Evolutionary conservation across 306 rosid species (phyloP).

Genomic region (Cicer chorassanicum): DNA sequence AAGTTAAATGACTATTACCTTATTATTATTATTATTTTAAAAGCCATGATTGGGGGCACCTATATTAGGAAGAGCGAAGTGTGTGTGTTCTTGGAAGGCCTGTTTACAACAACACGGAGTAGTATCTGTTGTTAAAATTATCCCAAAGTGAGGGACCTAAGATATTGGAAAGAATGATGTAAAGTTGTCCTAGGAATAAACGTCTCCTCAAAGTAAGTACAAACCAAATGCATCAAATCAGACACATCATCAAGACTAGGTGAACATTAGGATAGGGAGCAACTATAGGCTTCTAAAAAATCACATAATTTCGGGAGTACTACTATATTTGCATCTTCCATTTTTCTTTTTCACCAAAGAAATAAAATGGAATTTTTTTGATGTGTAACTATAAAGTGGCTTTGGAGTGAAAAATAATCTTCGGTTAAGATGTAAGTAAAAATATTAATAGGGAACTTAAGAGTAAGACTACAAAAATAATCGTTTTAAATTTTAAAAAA

Average conservation of each 20-base stretch:
- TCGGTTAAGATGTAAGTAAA: too few species aligned
- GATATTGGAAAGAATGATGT: neutral
- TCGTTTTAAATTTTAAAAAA: too few species aligned
- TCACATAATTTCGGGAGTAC: too few species aligned
- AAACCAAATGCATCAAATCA: slow-evolving; percentile 11
- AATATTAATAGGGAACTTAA: too few species aligned
- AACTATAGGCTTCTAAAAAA: too few species aligned
- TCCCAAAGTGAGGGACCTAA: neutral
- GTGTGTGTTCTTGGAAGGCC: slow-evolving; percentile 6
- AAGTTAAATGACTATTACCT: neutral
- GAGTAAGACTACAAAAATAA: too few species aligned
- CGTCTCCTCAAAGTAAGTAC: slow-evolving; percentile 41
- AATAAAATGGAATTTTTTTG: too few species aligned
- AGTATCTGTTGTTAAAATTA: neutral
- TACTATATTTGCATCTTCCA: too few species aligned
- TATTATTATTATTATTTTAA: neutral
- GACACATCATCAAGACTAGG: slow-evolving; percentile 47
- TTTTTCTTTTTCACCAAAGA: too few species aligned
- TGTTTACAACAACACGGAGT: neutral
- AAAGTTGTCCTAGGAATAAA: slow-evolving; percentile 48
- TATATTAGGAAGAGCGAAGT: slow-evolving; percentile 15
- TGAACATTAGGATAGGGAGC: slow-evolving; percentile 18
- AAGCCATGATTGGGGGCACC: slow-evolving; percentile 35
- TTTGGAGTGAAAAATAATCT: too few species aligned
- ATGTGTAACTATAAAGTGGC: too few species aligned